Evolutionary conservation across 441 rosid genomes (phyloP).

Genomic region (Mallotus repandus): DNA sequence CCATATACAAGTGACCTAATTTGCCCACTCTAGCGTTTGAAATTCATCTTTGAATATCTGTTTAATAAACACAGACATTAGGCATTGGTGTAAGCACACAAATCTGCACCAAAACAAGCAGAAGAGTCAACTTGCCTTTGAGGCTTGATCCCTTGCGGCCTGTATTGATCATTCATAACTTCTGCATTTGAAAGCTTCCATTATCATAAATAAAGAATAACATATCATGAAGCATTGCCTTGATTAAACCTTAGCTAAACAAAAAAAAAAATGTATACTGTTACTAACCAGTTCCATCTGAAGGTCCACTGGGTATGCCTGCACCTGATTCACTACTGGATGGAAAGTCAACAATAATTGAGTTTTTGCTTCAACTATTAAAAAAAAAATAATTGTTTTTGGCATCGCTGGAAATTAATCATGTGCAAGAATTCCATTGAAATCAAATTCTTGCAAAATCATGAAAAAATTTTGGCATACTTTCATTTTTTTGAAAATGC

Average conservation of each 20-base stretch:
- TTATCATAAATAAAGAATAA: not conserved
- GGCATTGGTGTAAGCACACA: not conserved
- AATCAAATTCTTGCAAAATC: too few relatives aligned
- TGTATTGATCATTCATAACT: not conserved
- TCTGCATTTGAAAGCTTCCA: conserved; percentile 6
- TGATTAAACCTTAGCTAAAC: not conserved
- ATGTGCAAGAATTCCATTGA: too few relatives aligned
- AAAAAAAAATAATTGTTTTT: not conserved
- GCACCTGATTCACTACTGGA: not conserved
- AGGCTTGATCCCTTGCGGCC: conserved; percentile 9
- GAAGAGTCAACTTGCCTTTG: conserved; percentile 13
- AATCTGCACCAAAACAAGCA: not conserved
- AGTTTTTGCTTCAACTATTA: not conserved
- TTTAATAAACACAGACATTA: not conserved
- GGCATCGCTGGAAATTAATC: too few relatives aligned
- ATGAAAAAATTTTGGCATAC: too few relatives aligned
- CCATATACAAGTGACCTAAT: not conserved
- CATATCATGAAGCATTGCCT: not conserved
- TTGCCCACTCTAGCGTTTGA: conserved; percentile 7
- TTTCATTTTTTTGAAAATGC: too few relatives aligned
- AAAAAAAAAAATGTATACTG: not conserved
- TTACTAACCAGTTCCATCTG: not conserved
- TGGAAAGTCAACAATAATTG: not conserved
- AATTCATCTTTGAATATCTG: conserved; percentile 27
- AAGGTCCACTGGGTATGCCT: not conserved